Percentiles rank a stretch among this genome's conserved stretches.
Conservation (phyloP, 345 rosid genomes). For the Eucalyptus caleyi region DNA sequence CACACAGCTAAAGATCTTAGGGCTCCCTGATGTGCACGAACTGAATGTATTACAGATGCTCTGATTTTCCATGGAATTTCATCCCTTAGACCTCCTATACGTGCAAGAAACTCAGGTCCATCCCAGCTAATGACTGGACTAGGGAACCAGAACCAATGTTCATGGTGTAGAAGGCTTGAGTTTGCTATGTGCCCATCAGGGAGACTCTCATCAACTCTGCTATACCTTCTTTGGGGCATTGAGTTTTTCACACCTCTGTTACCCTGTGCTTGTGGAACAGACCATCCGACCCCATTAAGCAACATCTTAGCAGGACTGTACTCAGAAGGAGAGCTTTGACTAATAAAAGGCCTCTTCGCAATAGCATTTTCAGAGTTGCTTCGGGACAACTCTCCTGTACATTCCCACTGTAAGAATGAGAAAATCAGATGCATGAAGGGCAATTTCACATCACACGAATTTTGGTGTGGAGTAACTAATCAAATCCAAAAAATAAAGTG, state of each 20-base stretch:
- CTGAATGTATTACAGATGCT: slow-evolving; percentile 66
- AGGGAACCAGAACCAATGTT: slow-evolving; percentile 96
- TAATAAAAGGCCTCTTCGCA: slow-evolving; percentile 26
- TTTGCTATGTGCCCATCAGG: slow-evolving; percentile 21
- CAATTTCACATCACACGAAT: not conserved
- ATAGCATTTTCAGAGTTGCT: slow-evolving; percentile 26
- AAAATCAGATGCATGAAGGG: slow-evolving; percentile 11
- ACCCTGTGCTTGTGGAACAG: slow-evolving; percentile 68
- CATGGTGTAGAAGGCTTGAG: slow-evolving; percentile 36
- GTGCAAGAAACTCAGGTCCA: slow-evolving; percentile 69
- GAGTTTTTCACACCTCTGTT: slow-evolving; percentile 40
- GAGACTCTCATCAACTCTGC: slow-evolving; percentile 6
- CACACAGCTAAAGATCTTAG: slow-evolving; percentile 72
- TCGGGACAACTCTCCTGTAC: slow-evolving; percentile 62
- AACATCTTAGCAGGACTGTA: slow-evolving; percentile 61
- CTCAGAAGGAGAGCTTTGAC: slow-evolving; percentile 38
- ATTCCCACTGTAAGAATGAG: slow-evolving; percentile 75
- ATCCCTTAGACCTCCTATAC: slow-evolving; percentile 62
- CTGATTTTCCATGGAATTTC: slow-evolving; percentile 86
- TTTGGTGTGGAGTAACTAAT: not conserved
- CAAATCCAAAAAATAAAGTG: not conserved
- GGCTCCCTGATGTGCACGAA: slow-evolving; percentile 79
- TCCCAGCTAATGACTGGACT: slow-evolving; percentile 83
- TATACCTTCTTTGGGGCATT: slow-evolving; percentile 28
- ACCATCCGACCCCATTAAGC: slow-evolving; percentile 82